A percentile compares a stretch with the other conserved stretches of the same genome.
Conservation (phyloP, 2,329 filamentous ascomycete genomes). For the Verticillium alfalfae region DNA sequence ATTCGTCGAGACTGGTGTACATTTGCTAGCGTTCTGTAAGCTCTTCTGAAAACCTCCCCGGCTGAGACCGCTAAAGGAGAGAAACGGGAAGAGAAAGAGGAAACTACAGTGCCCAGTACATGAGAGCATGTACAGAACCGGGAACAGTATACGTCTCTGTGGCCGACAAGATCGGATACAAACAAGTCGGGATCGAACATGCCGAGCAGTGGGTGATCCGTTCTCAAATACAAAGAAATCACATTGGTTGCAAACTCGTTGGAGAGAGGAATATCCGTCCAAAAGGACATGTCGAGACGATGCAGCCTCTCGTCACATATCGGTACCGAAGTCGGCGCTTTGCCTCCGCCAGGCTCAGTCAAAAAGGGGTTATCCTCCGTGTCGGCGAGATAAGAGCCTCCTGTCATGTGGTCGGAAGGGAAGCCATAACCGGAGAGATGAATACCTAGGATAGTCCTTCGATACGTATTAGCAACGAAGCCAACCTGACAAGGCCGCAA, state of each 20-base stretch:
- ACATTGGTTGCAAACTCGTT: conserved; percentile 21
- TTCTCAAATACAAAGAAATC: conserved; percentile 28
- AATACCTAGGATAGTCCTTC: neutral
- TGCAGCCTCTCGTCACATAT: conserved; percentile 21
- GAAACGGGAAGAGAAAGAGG: neutral
- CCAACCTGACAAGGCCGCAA: neutral
- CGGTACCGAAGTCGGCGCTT: neutral
- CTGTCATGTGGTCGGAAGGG: neutral
- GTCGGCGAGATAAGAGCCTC: neutral
- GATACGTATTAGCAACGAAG: neutral
- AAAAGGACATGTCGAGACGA: conserved; percentile 20
- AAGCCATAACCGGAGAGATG: neutral
- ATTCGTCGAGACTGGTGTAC: conserved; percentile 23
- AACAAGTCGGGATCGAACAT: conserved; percentile 27
- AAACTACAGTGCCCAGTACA: conserved; percentile 25
- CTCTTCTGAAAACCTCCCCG: too few relatives aligned
- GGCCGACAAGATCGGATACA: conserved; percentile 21
- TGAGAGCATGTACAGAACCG: conserved; percentile 24
- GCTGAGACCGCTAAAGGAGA: too few relatives aligned
- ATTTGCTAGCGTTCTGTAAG: conserved; percentile 21
- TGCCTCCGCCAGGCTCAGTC: neutral
- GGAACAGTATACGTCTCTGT: conserved; percentile 21
- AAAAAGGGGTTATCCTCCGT: neutral
- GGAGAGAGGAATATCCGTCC: conserved; percentile 25
- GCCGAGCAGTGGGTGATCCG: conserved; percentile 30